Evolutionary conservation across 257 asterid species (phyloP).

Genomic region (Solanum paucissectum): DNA sequence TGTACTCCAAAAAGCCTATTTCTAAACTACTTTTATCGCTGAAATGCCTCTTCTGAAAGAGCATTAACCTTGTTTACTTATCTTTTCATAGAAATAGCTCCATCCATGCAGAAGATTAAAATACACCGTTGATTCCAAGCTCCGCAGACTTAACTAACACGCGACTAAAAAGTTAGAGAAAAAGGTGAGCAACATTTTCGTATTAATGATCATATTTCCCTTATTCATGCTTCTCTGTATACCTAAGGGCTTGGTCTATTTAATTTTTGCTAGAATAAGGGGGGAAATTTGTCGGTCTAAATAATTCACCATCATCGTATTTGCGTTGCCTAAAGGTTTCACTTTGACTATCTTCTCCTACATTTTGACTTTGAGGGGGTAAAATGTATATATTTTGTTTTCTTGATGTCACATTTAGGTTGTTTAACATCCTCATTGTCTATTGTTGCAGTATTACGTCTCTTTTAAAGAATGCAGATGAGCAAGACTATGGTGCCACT

Average conservation of each 20-base stretch:
- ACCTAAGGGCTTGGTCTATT: not conserved
- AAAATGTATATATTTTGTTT: not conserved
- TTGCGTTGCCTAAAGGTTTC: not conserved
- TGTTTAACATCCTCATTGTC: not conserved
- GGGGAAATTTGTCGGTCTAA: not conserved
- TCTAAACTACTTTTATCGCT: not conserved
- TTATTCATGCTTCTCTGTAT: not conserved
- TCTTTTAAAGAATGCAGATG: not conserved
- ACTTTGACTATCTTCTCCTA: not conserved
- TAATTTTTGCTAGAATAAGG: not conserved
- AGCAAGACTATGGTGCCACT: not conserved
- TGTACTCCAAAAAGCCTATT: not conserved
- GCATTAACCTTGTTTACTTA: not conserved
- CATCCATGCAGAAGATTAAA: not conserved
- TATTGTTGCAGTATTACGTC: not conserved
- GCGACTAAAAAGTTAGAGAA: not conserved
- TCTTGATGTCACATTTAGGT: not conserved
- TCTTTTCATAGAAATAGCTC: not conserved
- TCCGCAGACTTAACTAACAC: not conserved
- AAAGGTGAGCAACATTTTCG: not conserved
- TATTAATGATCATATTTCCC: not conserved
- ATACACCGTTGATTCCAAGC: not conserved
- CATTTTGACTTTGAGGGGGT: not conserved
- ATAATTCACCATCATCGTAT: not conserved
- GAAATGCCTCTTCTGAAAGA: not conserved